Evolutionary conservation across 768 basidiomycete genomes (phyloP).

Genomic region (Lactarius vividus): DNA sequence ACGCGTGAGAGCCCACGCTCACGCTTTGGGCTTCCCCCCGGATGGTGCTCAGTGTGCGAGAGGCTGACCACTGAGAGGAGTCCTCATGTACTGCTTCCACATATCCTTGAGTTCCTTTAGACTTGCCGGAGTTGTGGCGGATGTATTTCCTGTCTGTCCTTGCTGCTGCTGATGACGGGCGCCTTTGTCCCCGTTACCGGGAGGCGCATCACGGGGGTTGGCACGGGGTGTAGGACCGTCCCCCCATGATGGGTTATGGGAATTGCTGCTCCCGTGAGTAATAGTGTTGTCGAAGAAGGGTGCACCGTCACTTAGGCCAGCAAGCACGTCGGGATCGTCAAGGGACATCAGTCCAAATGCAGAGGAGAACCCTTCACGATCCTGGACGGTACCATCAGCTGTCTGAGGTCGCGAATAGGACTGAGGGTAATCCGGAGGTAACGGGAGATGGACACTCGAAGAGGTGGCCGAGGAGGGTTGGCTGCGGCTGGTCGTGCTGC

Average conservation of each 20-base stretch:
- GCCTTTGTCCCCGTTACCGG: constrained; percentile 27
- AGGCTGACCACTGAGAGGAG: constrained; percentile 48
- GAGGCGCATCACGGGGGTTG: constrained; percentile 20
- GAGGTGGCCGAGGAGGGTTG: constrained; percentile 55
- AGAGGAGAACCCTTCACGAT: constrained; percentile 34
- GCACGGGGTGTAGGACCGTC: constrained; percentile 27
- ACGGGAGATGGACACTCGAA: constrained; percentile 51
- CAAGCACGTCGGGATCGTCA: constrained; percentile 68
- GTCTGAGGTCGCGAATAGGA: constrained; percentile 29
- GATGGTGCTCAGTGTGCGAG: constrained; percentile 15
- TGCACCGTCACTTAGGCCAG: constrained; percentile 55
- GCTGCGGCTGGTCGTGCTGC: constrained; percentile 43
- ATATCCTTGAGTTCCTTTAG: constrained; percentile 59
- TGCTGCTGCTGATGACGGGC: constrained; percentile 30
- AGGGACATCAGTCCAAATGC: constrained; percentile 77
- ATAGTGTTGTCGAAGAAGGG: constrained; percentile 52
- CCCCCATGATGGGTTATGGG: constrained; percentile 20
- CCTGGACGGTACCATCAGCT: constrained; percentile 23
- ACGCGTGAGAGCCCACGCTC: constrained; percentile 51
- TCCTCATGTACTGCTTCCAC: constrained; percentile 74
- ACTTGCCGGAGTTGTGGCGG: constrained; percentile 33
- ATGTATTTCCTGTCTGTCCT: constrained; percentile 37
- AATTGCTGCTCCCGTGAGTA: constrained; percentile 10
- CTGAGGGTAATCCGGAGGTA: constrained; percentile 31
- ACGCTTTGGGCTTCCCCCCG: constrained; percentile 31